Evolutionary conservation across 2,329 filamentous ascomycete species (phyloP), one percentile per base, ranked within the genome.

Genomic region (Tricladium varicosporioides): DNA sequence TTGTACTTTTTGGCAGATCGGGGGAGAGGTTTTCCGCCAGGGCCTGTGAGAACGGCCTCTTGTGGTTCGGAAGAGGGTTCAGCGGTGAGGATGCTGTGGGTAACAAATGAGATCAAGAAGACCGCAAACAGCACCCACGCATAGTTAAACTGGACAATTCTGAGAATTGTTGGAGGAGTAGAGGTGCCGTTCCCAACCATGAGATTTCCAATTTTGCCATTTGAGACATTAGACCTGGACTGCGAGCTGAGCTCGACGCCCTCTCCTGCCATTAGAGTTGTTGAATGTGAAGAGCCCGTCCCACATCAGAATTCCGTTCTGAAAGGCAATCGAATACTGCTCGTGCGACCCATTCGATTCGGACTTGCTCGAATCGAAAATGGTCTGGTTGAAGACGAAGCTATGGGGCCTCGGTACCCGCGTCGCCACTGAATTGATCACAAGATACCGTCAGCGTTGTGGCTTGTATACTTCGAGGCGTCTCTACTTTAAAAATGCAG

Each of bases 1-100:
- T 76, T 76, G 70, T 78, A 68, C 57, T 64, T 64, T 64, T 56
- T 69, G 65, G 67, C 72, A 68, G 66, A 63, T 10, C 59, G 65
- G 42, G 91, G 92, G 53, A 97, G 78, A 33, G 91, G 91, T 72
- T 95, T 92, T 64, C 92, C 93, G 55, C 91, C 92, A 1, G 92
- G 92, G n/a, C 92, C 92, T 53, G 80, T 85, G 73, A 77, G 18
- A 78, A 80, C 52, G 11, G 68, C 70, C 44, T 66, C 65, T 32
- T 62, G 65, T 18, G 68, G 65, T 56, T 71, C 67, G 10, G 60
- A 52, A 58, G 74, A 71, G 44, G 74, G 70, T 65, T 76, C 71
- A 47, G 75, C 71, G 60, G 78, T 75, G 59, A 79, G 68, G 61
- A 89, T 79, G 65, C 84, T 86, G 70, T 81, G 82, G 63, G 76